These are phyloP conservation scores for Coemansia sp. DNA, from an alignment of 192 early-diverging fungal species.

Conservation along the genomic window DNA sequence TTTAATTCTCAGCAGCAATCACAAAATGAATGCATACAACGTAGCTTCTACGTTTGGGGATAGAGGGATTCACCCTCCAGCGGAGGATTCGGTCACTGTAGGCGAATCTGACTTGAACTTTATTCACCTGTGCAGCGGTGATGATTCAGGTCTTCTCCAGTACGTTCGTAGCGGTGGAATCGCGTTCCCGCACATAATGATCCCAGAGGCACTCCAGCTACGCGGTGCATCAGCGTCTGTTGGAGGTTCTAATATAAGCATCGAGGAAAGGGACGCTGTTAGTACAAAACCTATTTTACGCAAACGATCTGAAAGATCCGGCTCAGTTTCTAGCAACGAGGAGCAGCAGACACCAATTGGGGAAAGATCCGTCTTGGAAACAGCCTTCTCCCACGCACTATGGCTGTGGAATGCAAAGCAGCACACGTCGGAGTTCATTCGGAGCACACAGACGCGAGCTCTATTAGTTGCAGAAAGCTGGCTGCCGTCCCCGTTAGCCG, in stretches of 20 bases:
- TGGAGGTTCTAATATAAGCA: neutral
- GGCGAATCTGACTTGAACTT: slow-evolving; percentile 50
- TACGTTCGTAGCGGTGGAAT: slow-evolving; percentile 50
- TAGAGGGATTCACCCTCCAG: slow-evolving; percentile 43
- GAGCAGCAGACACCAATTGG: slow-evolving; percentile 1
- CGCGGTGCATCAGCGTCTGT: neutral
- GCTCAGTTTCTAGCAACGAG: neutral
- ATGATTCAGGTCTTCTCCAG: slow-evolving; percentile 37
- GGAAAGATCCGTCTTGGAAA: slow-evolving; percentile 6
- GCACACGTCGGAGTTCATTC: slow-evolving; percentile 12
- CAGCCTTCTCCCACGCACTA: slow-evolving; percentile 11
- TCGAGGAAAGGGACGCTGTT: neutral
- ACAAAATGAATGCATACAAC: slow-evolving; percentile 29
- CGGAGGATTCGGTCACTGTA: slow-evolving; percentile 38
- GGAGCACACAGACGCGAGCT: slow-evolving; percentile 7
- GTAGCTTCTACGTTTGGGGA: slow-evolving; percentile 32
- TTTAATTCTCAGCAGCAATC: neutral
- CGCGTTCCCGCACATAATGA: slow-evolving; percentile 56
- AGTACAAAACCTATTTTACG: slow-evolving; percentile 9
- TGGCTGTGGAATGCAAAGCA: slow-evolving; percentile 51
- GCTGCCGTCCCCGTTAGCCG: slow-evolving; percentile 26
- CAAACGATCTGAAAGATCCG: neutral
- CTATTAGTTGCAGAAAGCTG: slow-evolving; percentile 37
- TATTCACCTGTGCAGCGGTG: slow-evolving; percentile 35
- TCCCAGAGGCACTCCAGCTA: slow-evolving; percentile 43